Conservation (phyloP, 371 early-diverging fungal species). For the Mucor circinelloides region DNA sequence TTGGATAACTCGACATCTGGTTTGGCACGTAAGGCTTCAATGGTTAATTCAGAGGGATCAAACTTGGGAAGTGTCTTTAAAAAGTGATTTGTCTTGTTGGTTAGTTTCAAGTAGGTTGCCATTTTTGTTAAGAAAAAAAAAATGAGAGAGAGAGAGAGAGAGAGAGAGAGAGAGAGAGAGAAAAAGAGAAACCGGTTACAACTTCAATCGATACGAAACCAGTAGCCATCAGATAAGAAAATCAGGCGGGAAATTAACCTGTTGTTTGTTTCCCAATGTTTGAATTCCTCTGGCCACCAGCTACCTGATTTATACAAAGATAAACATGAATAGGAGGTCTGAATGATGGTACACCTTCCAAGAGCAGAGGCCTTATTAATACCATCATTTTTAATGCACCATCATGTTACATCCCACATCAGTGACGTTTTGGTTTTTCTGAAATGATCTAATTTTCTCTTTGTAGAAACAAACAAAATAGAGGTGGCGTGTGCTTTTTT, state of each 20-base stretch:
- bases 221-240: background rate
- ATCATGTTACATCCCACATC: background rate
- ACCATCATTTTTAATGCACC: background rate
- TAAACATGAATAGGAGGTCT: background rate
- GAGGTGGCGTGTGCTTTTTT: constrained; percentile 1
- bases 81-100: background rate
- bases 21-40: background rate
- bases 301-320: background rate
- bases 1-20: background rate
- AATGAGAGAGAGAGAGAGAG: background rate
- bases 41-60: background rate
- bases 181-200: background rate
- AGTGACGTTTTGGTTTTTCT: background rate
- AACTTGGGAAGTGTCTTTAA: background rate
- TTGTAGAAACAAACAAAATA: background rate
- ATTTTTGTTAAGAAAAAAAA: too few species aligned
- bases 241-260: background rate
- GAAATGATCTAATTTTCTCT: background rate
- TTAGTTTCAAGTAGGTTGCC: constrained; percentile 9
- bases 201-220: background rate
- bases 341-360: too few species aligned
- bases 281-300: background rate
- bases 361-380: background rate
- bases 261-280: background rate
- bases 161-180: background rate